These are phyloP conservation scores for Bryopsis sp. DNA, from an alignment of 139 green algal species.

Conservation along the genomic window DNA sequence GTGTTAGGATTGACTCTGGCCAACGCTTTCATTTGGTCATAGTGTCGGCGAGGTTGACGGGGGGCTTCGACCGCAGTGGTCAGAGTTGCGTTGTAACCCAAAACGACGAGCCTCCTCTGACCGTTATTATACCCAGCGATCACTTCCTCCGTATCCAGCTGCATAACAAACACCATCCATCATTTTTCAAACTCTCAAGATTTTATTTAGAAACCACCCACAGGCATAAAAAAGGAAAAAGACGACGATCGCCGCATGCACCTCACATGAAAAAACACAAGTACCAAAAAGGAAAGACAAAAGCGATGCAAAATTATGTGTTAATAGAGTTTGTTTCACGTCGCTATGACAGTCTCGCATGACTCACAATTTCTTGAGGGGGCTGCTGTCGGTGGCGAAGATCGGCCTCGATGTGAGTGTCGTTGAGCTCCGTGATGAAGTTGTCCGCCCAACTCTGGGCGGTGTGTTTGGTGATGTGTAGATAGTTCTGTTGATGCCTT, in stretches of 20 bases:
- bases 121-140: constrained; percentile 39
- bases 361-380: too few species aligned
- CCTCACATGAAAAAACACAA: too few species aligned
- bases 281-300: too few species aligned
- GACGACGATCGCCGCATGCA: too few species aligned
- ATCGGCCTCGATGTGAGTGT: constrained; percentile 96
- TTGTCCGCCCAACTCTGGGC: constrained; percentile 93
- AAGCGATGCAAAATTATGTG: too few species aligned
- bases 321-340: too few species aligned
- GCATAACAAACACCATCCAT: constrained; percentile 5
- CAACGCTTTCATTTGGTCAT: constrained; percentile 62
- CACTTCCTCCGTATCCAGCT: constrained; percentile 45
- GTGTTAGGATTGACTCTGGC: constrained; percentile 53
- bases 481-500: constrained; percentile 90
- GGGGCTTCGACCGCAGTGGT: constrained; percentile 70
- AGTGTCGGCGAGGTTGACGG: constrained; percentile 66
- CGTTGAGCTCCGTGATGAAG: constrained; percentile 97
- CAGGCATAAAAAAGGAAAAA: too few species aligned
- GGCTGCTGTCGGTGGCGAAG: constrained; percentile 78
- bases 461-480: constrained; percentile 85
- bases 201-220: too few species aligned
- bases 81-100: constrained; percentile 95
- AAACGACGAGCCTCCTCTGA: constrained; percentile 62
- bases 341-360: too few species aligned
- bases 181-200: too few species aligned